Evolutionary conservation across 495 filamentous ascomycete genomes (phyloP).

Genomic region (Umbilicaria muhlenbergii): DNA sequence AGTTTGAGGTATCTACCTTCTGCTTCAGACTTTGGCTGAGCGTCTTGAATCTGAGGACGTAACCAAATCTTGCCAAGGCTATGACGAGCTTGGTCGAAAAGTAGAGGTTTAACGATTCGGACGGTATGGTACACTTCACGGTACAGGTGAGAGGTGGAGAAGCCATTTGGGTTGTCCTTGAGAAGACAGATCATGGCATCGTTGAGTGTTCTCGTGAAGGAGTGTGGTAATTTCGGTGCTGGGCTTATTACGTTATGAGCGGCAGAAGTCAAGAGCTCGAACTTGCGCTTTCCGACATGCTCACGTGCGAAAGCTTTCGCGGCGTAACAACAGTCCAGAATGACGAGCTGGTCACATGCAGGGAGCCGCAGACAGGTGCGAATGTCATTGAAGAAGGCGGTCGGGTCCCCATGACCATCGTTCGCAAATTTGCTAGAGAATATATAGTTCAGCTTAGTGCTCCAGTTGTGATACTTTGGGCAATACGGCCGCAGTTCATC

Average conservation of each 20-base stretch:
- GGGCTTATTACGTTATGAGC: not conserved
- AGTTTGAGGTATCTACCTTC: constrained; percentile 7
- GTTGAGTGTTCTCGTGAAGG: constrained; percentile 11
- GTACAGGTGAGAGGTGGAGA: constrained; percentile 11
- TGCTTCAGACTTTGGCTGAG: not conserved
- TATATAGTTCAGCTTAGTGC: not conserved
- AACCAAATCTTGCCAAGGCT: constrained; percentile 12
- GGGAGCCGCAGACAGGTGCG: constrained; percentile 9
- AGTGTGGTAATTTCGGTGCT: constrained; percentile 3
- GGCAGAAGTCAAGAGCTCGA: constrained; percentile 14
- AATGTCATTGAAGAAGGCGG: constrained; percentile 13
- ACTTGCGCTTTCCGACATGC: constrained; percentile 11
- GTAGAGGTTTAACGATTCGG: constrained; percentile 4
- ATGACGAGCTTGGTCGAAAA: constrained; percentile 10
- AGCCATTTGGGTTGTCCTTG: constrained; percentile 7
- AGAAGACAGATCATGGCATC: constrained; percentile 2
- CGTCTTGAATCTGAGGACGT: constrained; percentile 2
- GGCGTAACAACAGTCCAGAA: constrained; percentile 15
- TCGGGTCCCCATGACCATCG: constrained; percentile 10
- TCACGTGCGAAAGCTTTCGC: constrained; percentile 9
- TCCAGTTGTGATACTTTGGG: not conserved
- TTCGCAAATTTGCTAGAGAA: constrained; percentile 3
- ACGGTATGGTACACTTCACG: constrained; percentile 11
- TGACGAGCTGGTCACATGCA: constrained; percentile 13
- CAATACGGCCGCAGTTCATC: not conserved